Conservation (phyloP, 2,329 filamentous ascomycete species). For the Xylariaceae sp. region DNA sequence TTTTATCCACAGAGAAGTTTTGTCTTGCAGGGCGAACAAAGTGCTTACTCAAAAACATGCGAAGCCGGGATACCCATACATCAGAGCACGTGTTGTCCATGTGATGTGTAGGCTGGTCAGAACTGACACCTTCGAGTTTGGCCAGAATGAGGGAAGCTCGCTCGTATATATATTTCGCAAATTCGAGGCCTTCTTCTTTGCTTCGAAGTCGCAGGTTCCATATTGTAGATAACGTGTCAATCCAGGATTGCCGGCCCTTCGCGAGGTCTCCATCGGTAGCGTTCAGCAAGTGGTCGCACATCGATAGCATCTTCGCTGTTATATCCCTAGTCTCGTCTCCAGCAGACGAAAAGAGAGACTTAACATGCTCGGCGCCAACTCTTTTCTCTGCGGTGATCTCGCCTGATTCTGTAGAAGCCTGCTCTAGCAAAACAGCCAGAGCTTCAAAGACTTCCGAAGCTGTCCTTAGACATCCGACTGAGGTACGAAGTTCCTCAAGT, state of each 20-base stretch:
- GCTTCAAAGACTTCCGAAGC: conserved; percentile 46
- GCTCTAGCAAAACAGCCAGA: conserved; percentile 42
- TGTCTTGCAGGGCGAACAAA: conserved; percentile 49
- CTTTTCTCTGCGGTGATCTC: conserved; percentile 37
- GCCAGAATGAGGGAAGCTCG: conserved; percentile 38
- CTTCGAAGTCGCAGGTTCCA: conserved; percentile 53
- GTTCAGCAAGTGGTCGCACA: conserved; percentile 40
- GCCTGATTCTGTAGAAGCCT: conserved; percentile 35
- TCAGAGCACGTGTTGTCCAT: conserved; percentile 27
- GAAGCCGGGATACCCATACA: conserved; percentile 44
- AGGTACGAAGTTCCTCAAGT: conserved; percentile 37
- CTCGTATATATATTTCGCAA: conserved; percentile 44
- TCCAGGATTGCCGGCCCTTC: conserved; percentile 42
- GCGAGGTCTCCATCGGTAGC: conserved; percentile 30
- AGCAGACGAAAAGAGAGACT: conserved; percentile 49
- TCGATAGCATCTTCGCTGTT: conserved; percentile 40
- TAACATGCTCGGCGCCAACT: conserved; percentile 55
- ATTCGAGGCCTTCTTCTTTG: conserved; percentile 42
- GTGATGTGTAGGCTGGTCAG: conserved; percentile 14
- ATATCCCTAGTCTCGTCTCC: conserved; percentile 44
- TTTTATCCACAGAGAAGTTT: conserved; percentile 40
- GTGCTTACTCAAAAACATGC: conserved; percentile 45
- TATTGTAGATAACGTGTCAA: conserved; percentile 40
- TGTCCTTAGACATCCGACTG: conserved; percentile 40
- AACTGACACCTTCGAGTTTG: conserved; percentile 34